Evolutionary conservation across 306 rosid species (phyloP), one percentile per base, ranked within the genome.

Genomic region (Prunus salicina): DNA sequence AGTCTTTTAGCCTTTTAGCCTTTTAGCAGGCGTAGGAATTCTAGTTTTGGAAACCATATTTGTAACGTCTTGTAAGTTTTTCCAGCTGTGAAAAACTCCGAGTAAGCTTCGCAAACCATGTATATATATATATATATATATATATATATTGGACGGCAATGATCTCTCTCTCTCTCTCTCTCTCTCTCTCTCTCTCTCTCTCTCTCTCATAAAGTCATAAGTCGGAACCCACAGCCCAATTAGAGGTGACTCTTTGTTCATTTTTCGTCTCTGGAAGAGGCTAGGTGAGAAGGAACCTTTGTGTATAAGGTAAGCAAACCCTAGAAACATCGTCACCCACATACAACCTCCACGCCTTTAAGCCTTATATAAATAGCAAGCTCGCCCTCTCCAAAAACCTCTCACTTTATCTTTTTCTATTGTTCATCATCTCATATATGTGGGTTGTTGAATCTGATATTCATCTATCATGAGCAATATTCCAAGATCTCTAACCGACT

Each of bases 401-500:
- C 87, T 80, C 53, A 63, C 63, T 71, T 57, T n/a, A 45, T 60
- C 45, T 38, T 16, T 30, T 16, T 4, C 47, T 41, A 15, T 13
- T 0, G 15, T 55, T 62, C 4, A 5, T 55, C 27, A 27, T 6
- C 12, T 75, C 82, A 73, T 80, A 73, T 89, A 88, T 91, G 94
- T 86, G 16, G 86, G 81, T 82, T n/a, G 57, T 53, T 74, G 24
- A 58, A 51, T 24, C 41, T 25, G 34, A 5, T 30, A 5, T 5
- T 34, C 34, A 18, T 11, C 14, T 82, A 93, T 79, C 86, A 95
- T 95, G 98, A 92, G 90, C 96, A 96, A 92, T 32, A 92, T 96
- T 78, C 99, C 98, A 12, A 86, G 64, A 50, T 86, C 99, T 76
- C 89, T 95, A 83, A 95, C 89, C 41, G 98, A 91, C 71, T 80